These are phyloP conservation scores for Pseudogymnoascus sp. DNA, from an alignment of 2,329 filamentous ascomycete genomes.

Conservation along the genomic window DNA sequence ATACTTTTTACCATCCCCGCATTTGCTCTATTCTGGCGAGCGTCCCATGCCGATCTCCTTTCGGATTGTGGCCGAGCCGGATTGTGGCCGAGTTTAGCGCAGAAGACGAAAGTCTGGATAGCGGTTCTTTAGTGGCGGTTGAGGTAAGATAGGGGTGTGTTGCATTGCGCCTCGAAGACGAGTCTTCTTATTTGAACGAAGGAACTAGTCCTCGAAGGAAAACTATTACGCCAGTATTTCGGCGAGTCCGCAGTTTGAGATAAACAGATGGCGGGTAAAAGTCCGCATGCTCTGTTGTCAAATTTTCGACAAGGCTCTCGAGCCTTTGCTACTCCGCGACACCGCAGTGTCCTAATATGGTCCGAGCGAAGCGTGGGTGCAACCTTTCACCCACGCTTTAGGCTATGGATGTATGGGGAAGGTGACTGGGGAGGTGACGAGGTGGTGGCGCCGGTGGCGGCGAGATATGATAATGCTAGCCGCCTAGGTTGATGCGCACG, in stretches of 20 bases:
- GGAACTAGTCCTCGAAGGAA: not conserved
- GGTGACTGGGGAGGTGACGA: not conserved
- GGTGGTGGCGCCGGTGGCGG: not conserved
- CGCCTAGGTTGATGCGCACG: not conserved
- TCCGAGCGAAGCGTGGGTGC: not conserved
- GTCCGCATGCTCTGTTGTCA: not conserved
- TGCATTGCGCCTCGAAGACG: not conserved
- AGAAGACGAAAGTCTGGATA: not conserved
- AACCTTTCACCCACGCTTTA: not conserved
- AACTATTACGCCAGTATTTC: not conserved
- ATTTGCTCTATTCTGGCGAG: not conserved
- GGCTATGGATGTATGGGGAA: not conserved
- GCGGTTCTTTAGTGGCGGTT: not conserved
- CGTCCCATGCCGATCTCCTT: not conserved
- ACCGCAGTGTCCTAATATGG: not conserved
- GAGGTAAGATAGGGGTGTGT: not conserved
- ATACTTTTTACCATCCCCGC: not conserved
- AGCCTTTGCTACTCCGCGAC: not conserved
- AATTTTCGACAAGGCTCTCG: not conserved
- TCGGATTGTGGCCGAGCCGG: not conserved
- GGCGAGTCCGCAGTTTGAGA: not conserved
- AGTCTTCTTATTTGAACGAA: not conserved
- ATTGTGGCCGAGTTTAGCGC: not conserved
- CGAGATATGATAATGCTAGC: not conserved
- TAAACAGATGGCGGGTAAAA: not conserved